phyloP scores from a whole-genome alignment of 441 rosid genomes.

The Jatropha multifida region DNA sequence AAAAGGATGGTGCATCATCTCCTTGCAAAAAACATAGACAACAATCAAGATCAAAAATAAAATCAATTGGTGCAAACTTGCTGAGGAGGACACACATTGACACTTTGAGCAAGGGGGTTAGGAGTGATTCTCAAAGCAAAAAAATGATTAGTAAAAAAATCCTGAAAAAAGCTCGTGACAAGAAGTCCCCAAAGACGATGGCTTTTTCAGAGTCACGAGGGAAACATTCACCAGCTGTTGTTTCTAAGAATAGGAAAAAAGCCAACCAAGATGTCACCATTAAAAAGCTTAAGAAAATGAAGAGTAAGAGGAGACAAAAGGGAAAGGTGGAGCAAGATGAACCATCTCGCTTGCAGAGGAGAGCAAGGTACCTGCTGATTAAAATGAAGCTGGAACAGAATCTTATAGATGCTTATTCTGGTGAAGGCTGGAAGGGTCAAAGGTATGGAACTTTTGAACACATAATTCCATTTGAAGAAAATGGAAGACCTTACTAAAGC shows the following conservation, averaged over 20 bases:
- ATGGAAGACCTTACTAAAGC: not conserved
- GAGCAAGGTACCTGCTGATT: conserved; percentile 82
- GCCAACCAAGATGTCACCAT: conserved; percentile 30
- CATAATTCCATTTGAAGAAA: conserved; percentile 8
- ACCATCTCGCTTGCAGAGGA: conserved; percentile 79
- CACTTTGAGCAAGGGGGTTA: conserved; percentile 27
- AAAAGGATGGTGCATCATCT: conserved; percentile 36
- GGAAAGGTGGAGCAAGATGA: conserved; percentile 62
- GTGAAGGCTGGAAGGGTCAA: conserved; percentile 99
- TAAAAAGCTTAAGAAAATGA: conserved; percentile 48
- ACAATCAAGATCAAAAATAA: conserved; percentile 38
- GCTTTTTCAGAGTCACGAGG: conserved; percentile 27
- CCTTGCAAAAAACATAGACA: conserved; percentile 38
- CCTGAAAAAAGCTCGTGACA: conserved; percentile 30
- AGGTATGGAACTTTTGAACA: conserved; percentile 46
- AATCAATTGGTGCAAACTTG: conserved; percentile 32
- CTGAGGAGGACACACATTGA: conserved; percentile 28
- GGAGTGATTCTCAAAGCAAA: conserved; percentile 27
- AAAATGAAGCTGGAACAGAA: conserved; percentile 97
- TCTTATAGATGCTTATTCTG: conserved; percentile 94
- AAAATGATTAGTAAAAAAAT: conserved; percentile 24
- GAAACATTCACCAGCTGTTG: conserved; percentile 19
- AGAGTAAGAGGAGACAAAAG: conserved; percentile 48
- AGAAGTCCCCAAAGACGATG: conserved; percentile 37
- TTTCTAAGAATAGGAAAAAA: conserved; percentile 29